These are phyloP conservation scores for Zygotorulaspora florentina DNA, from an alignment of 805 yeast species.

Conservation along the genomic window DNA sequence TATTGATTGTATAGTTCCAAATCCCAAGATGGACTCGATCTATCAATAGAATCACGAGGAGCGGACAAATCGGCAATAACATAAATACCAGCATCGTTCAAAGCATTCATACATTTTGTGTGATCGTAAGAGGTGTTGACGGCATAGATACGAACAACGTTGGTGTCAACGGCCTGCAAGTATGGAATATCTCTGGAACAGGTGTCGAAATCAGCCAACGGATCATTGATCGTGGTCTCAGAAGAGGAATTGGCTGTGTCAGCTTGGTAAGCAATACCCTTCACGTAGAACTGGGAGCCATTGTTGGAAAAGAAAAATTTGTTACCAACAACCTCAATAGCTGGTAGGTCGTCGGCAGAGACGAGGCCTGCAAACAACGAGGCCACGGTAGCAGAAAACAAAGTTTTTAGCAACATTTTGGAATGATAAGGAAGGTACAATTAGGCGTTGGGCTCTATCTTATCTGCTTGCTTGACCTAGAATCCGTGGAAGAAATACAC, in stretches of 20 bases:
- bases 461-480: neutral
- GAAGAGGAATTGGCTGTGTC: constrained; percentile 50
- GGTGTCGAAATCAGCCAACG: constrained; percentile 55
- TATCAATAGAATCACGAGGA: constrained; percentile 59
- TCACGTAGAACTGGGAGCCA: constrained; percentile 73
- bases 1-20: constrained; percentile 61
- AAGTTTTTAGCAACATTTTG: constrained; percentile 35
- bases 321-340: constrained; percentile 70
- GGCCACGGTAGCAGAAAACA: constrained; percentile 36
- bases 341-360: constrained; percentile 48
- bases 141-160: constrained; percentile 74
- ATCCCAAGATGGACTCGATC: constrained; percentile 61
- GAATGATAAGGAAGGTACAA: constrained; percentile 14
- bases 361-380: constrained; percentile 29
- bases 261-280: constrained; percentile 78
- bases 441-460: neutral
- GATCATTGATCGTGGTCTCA: constrained; percentile 55
- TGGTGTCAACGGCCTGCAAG: constrained; percentile 56
- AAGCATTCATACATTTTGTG: constrained; percentile 59
- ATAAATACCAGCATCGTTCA: constrained; percentile 73
- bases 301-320: constrained; percentile 72
- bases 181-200: constrained; percentile 76
- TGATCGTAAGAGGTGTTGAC: constrained; percentile 62
- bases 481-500: neutral
- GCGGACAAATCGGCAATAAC: constrained; percentile 75